phyloP scores from a whole-genome alignment of 1,284 basidiomycete genomes.

The Exsudoporus floridanus region DNA sequence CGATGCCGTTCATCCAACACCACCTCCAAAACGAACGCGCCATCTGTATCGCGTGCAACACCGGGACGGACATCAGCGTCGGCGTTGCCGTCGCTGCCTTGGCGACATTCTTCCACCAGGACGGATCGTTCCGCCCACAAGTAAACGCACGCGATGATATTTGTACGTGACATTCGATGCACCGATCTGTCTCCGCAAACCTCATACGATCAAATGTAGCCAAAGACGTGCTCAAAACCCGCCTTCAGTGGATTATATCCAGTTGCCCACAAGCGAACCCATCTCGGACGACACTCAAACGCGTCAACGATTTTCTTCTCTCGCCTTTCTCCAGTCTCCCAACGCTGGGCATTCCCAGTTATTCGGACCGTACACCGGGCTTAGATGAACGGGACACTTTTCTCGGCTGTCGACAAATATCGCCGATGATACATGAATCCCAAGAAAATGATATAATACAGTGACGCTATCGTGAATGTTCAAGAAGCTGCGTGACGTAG shows the following conservation, averaged over 20 bases:
- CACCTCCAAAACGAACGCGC: slow-evolving; percentile 39
- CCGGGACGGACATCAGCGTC: slow-evolving; percentile 60
- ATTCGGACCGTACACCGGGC: background rate
- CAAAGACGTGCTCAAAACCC: slow-evolving; percentile 62
- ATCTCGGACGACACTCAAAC: slow-evolving; percentile 70
- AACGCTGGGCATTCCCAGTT: background rate
- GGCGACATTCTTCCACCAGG: slow-evolving; percentile 56
- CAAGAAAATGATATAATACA: slow-evolving; percentile 7
- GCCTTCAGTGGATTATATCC: slow-evolving; percentile 81
- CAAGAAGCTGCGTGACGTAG: background rate
- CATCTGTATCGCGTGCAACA: slow-evolving; percentile 56
- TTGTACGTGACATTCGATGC: slow-evolving; percentile 17
- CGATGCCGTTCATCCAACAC: slow-evolving; percentile 47
- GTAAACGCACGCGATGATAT: slow-evolving; percentile 10
- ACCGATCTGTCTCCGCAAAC: background rate
- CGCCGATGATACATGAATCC: background rate
- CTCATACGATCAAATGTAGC: slow-evolving; percentile 19
- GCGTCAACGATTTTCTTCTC: slow-evolving; percentile 76
- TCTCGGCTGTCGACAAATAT: background rate
- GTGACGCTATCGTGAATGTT: background rate
- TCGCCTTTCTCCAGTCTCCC: slow-evolving; percentile 33
- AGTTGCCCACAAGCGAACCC: slow-evolving; percentile 74
- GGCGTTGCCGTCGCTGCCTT: slow-evolving; percentile 61
- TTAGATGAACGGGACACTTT: background rate
- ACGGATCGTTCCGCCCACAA: slow-evolving; percentile 40